Percentiles rank a stretch among this genome's conserved stretches.
Evolutionary conservation across 768 basidiomycete species (phyloP).

Genomic region (Psilocybe cyanescens): DNA sequence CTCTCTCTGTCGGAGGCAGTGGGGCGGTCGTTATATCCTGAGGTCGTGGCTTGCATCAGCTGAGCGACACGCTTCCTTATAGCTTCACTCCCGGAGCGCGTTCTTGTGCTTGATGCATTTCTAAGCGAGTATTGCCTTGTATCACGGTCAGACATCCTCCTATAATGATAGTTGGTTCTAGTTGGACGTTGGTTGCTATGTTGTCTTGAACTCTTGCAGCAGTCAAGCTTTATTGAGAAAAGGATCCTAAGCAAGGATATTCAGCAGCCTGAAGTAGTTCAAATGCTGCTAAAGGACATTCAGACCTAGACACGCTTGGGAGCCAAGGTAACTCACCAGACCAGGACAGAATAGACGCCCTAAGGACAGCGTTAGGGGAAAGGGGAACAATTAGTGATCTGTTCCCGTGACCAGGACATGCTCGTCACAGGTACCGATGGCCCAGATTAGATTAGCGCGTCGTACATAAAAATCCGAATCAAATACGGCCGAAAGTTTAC

Average conservation of each 20-base stretch:
- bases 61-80: slow-evolving; percentile 20
- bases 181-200: background rate
- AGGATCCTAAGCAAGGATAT: too few species aligned
- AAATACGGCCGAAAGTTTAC: slow-evolving; percentile 16
- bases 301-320: background rate
- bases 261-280: background rate
- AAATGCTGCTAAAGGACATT: background rate
- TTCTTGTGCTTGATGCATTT: background rate
- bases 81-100: slow-evolving; percentile 19
- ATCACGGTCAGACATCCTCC: slow-evolving; percentile 10
- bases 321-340: background rate
- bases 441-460: slow-evolving; percentile 15
- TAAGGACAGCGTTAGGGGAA: background rate
- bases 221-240: too few species aligned
- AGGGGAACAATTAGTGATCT: background rate
- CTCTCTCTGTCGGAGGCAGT: background rate
- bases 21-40: background rate
- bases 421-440: background rate
- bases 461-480: background rate
- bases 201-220: too few species aligned
- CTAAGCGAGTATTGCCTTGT: background rate
- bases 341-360: background rate
- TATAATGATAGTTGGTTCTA: background rate
- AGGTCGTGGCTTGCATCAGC: slow-evolving; percentile 6
- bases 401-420: background rate